Evolutionary conservation across 108 stramenopile species (phyloP).

Genomic region (Nitzschia inconspicua): DNA sequence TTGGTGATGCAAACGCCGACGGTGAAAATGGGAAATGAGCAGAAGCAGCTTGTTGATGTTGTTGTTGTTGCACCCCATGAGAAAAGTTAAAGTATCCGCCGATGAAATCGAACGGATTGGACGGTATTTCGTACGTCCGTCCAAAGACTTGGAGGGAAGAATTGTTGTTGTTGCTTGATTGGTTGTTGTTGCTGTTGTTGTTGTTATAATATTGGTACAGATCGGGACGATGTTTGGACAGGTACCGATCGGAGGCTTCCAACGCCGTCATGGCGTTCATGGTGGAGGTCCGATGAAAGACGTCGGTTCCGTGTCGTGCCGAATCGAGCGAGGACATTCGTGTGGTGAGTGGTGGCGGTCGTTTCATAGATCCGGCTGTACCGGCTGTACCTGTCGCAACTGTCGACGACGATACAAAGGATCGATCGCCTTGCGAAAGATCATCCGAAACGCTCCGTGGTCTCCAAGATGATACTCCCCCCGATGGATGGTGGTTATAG

Average conservation of each 20-base stretch:
- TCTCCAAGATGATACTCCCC: too few relatives aligned
- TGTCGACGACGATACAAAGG: too few relatives aligned
- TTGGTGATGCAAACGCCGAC: background rate
- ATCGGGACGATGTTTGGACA: slow-evolving; percentile 32
- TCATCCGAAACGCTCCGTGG: too few relatives aligned
- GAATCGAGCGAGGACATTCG: slow-evolving; percentile 16
- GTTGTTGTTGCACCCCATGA: background rate
- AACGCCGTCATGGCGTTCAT: slow-evolving; percentile 21
- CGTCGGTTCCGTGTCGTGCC: slow-evolving; percentile 16
- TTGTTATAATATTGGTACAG: slow-evolving; percentile 3
- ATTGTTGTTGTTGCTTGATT: background rate
- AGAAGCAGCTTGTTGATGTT: background rate
- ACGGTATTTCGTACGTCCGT: slow-evolving; percentile 18
- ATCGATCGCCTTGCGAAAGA: too few relatives aligned
- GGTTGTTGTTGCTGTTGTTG: background rate
- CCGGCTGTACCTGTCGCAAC: too few relatives aligned
- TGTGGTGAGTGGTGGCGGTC: slow-evolving; percentile 4
- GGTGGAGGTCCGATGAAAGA: slow-evolving; percentile 4
- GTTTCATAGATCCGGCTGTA: too few relatives aligned
- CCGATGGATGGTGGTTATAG: too few relatives aligned
- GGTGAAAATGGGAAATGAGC: slow-evolving; percentile 13
- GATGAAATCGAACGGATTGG: slow-evolving; percentile 29
- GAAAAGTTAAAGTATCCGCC: background rate
- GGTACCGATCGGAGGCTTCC: slow-evolving; percentile 20
- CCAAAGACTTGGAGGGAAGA: slow-evolving; percentile 13